Percentiles rank a stretch among this genome's conserved stretches.
Evolutionary conservation across 2,329 filamentous ascomycete genomes (phyloP).

Genomic region (Lithohypha guttulata): DNA sequence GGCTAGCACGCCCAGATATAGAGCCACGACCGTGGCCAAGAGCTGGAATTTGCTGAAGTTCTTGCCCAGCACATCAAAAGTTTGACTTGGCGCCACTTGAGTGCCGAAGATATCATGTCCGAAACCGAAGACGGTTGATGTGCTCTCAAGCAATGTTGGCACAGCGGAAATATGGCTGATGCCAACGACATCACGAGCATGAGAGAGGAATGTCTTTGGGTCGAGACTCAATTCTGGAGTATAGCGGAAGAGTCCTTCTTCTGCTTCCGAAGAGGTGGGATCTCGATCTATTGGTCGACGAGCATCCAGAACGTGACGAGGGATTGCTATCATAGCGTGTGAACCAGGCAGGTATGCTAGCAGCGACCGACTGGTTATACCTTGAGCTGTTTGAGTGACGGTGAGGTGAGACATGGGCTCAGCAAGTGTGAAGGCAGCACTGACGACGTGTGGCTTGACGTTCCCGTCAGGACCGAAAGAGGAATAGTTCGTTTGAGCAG

Average conservation of each 20-base stretch:
- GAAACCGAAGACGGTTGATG: slow-evolving; percentile 77
- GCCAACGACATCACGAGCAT: slow-evolving; percentile 70
- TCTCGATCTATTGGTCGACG: slow-evolving; percentile 78
- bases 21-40: slow-evolving; percentile 68
- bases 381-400: slow-evolving; percentile 82
- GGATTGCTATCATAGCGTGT: slow-evolving; percentile 67
- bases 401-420: slow-evolving; percentile 68
- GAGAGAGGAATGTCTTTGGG: slow-evolving; percentile 66
- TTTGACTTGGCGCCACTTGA: slow-evolving; percentile 71
- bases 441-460: slow-evolving; percentile 61
- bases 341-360: slow-evolving; percentile 65
- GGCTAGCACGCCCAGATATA: slow-evolving; percentile 64
- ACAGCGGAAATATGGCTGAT: slow-evolving; percentile 61
- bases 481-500: slow-evolving; percentile 58
- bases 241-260: slow-evolving; percentile 76
- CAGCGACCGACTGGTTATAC: slow-evolving; percentile 74
- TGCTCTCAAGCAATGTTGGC: slow-evolving; percentile 80
- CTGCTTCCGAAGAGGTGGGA: slow-evolving; percentile 63
- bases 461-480: slow-evolving; percentile 56
- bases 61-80: slow-evolving; percentile 87
- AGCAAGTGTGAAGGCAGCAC: slow-evolving; percentile 70
- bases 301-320: slow-evolving; percentile 69
- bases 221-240: slow-evolving; percentile 70
- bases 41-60: slow-evolving; percentile 87
- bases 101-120: slow-evolving; percentile 80